Conservation (phyloP, 257 asterid genomes). For the Anisodus acutangulus region DNA sequence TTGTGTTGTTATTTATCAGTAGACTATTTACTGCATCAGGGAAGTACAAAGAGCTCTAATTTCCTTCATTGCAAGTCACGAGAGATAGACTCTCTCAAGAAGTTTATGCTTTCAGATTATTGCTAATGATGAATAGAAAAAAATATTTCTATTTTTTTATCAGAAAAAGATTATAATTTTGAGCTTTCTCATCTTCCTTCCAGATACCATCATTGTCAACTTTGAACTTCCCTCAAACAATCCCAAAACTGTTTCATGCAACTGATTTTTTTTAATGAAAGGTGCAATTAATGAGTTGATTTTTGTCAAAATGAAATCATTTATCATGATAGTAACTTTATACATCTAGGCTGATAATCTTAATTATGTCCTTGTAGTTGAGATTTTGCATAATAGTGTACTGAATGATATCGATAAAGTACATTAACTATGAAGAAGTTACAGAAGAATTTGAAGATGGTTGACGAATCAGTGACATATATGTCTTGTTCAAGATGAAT, state of each 20-base stretch:
- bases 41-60: background rate
- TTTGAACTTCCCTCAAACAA: background rate
- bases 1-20: background rate
- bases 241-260: background rate
- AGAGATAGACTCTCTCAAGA: background rate
- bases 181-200: background rate
- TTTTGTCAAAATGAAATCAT: background rate
- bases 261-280: background rate
- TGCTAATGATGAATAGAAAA: conserved; percentile 7
- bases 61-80: background rate
- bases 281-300: background rate
- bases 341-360: background rate
- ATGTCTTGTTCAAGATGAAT: conserved; percentile 21
- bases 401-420: background rate
- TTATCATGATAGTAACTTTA: background rate
- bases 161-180: background rate
- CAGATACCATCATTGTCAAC: background rate
- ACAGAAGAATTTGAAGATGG: background rate
- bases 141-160: background rate
- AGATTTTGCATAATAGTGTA: background rate
- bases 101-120: background rate
- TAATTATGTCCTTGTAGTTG: background rate
- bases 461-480: background rate
- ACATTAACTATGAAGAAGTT: background rate
- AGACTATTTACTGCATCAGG: background rate